These are phyloP conservation scores for Acacia melanoxylon DNA, from an alignment of 306 rosid species.

Conservation along the genomic window DNA sequence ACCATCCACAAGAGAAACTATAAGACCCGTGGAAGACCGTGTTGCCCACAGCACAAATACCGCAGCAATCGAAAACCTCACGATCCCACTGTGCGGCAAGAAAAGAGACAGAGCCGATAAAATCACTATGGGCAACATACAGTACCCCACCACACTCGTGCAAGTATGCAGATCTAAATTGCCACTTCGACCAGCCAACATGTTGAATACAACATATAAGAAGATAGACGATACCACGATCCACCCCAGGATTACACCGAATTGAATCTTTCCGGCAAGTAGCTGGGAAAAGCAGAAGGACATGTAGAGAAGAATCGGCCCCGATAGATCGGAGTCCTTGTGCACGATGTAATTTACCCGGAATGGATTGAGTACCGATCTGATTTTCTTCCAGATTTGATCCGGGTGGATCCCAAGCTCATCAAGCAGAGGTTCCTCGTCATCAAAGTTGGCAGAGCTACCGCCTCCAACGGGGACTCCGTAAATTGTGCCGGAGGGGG, in stretches of 20 bases:
- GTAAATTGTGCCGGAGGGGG: slow-evolving; percentile 58
- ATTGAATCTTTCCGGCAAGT: slow-evolving; percentile 95
- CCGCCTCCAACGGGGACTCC: slow-evolving; percentile 52
- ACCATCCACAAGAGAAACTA: slow-evolving; percentile 83
- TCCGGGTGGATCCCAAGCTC: slow-evolving; percentile 97
- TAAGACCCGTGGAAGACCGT: slow-evolving; percentile 74
- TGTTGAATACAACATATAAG: slow-evolving; percentile 88
- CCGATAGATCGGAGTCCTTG: slow-evolving; percentile 87
- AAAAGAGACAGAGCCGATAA: slow-evolving; percentile 77
- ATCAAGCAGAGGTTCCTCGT: slow-evolving; percentile 93
- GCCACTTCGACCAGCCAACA: slow-evolving; percentile 90
- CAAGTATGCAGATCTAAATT: slow-evolving; percentile 89
- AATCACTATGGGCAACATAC: slow-evolving; percentile 82
- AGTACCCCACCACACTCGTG: slow-evolving; percentile 90
- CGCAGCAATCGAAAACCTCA: slow-evolving; percentile 58
- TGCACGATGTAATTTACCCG: slow-evolving; percentile 71
- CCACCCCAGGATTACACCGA: slow-evolving; percentile 96
- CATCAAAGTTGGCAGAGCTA: slow-evolving; percentile 68
- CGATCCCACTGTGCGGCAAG: slow-evolving; percentile 60
- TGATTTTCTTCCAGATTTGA: slow-evolving; percentile 88
- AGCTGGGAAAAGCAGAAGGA: slow-evolving; percentile 81
- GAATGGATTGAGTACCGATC: slow-evolving; percentile 80
- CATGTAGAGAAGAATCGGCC: slow-evolving; percentile 91
- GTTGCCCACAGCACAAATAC: slow-evolving; percentile 89
- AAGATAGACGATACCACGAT: slow-evolving; percentile 89